Base-by-base conservation (phyloP, 306 rosid species). In the Cicer bijugum region DNA sequence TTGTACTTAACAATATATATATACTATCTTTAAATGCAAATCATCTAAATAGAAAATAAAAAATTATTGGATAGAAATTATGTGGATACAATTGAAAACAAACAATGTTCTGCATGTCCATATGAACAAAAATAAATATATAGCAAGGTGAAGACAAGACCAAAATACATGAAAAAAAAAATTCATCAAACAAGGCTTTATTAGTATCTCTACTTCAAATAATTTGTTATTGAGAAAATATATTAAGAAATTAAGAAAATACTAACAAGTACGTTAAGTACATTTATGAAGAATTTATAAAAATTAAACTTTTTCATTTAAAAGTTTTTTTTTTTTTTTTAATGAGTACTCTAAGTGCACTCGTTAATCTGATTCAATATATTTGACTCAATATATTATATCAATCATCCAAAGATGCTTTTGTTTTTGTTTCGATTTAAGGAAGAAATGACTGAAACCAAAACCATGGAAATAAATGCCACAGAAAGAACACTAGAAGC, bases 371-470 rank as follows among this genome's bases (percentile, higher is more conserved):
- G 33, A 3, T 0, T 28, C 33, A 28, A 28, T 3, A 28, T 28
- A 28, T 28, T 28, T 16, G 33, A 3, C 4, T 28, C 33, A 28
- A 28, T 3, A 28, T 28, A 28, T 28, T 28, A 11, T 9, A 50
- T 50, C 16, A 56, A 52, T 77, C 76, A 70, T 5, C 64, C 64
- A 14, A 81, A 66, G 33, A 68, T n/a, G 59, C 72, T 64, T 45
- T 68, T 76, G 78, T 74, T 59, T 60, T 40, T 58, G 66, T 11
- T 37, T 45, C 77, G 55, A 68, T 76, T 80, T 44, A 72, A 69
- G 42, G 89, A 85, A 47, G 88, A 83, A 60, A 89, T 69, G 40
- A 87, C 12, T 1, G 91, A 85, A 67, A 83, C 79, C 1, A 84
- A 11, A 43, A 23, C 7, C 81, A 87, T 85, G 58, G 74, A 72